Evolutionary conservation across 2,329 filamentous ascomycete species (phyloP).

Genomic region (Sphaerostilbella broomeana): DNA sequence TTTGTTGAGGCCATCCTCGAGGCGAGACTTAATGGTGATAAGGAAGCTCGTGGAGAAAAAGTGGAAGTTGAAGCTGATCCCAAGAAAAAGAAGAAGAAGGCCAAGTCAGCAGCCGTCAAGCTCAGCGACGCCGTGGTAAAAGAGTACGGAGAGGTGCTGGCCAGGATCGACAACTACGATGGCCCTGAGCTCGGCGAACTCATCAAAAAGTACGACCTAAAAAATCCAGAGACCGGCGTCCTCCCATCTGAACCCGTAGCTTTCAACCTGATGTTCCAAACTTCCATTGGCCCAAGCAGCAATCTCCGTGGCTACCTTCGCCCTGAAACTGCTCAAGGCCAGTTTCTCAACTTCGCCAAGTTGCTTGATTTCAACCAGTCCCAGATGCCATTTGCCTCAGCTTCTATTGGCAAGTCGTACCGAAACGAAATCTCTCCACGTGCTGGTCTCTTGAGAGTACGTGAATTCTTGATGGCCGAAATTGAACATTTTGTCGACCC

Average conservation of each 20-base stretch:
- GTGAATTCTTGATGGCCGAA: slow-evolving; percentile 98
- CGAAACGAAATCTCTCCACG: slow-evolving; percentile 96
- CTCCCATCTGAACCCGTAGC: slow-evolving; percentile 74
- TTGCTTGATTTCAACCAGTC: slow-evolving; percentile 94
- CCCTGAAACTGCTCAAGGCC: slow-evolving; percentile 94
- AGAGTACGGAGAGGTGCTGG: slow-evolving; percentile 87
- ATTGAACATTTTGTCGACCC: slow-evolving; percentile 99
- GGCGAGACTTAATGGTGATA: slow-evolving; percentile 78
- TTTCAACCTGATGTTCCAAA: slow-evolving; percentile 99
- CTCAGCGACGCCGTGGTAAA: slow-evolving; percentile 78
- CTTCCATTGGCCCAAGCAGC: slow-evolving; percentile 85
- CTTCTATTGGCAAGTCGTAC: slow-evolving; percentile 96
- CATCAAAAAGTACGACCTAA: slow-evolving; percentile 87
- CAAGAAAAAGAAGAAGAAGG: slow-evolving; percentile 86
- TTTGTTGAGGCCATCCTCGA: slow-evolving; percentile 93
- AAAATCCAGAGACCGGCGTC: slow-evolving; percentile 73
- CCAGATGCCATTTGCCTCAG: slow-evolving; percentile 93
- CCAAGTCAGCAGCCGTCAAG: slow-evolving; percentile 71
- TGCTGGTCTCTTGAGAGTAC: slow-evolving; percentile 82
- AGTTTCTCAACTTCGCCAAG: slow-evolving; percentile 96
- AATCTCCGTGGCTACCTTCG: slow-evolving; percentile 79
- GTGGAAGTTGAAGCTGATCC: slow-evolving; percentile 68
- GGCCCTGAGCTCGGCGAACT: slow-evolving; percentile 79
- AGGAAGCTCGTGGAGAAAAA: slow-evolving; percentile 81
- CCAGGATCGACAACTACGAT: slow-evolving; percentile 91